Evolutionary conservation across 1,284 basidiomycete species (phyloP).

Genomic region (Apiotrichum gamsii): DNA sequence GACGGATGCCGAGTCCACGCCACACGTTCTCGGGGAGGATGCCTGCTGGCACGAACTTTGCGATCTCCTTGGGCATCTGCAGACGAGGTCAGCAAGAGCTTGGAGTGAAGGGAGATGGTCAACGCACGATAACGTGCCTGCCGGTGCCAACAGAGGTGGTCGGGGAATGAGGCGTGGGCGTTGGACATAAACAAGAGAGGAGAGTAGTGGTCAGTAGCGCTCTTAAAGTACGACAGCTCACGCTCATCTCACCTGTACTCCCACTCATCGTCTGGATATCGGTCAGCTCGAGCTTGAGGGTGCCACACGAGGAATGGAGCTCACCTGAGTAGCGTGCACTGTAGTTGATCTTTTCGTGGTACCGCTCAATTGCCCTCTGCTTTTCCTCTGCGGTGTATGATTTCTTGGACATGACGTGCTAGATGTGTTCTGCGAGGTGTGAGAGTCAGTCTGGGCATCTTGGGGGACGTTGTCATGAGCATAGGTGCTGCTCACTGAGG

Average conservation of each 20-base stretch:
- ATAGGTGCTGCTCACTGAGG: too few relatives aligned
- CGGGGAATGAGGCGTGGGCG: too few relatives aligned
- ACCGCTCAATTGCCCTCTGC: slow-evolving; percentile 44
- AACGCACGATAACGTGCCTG: slow-evolving; percentile 47
- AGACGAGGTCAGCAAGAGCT: background rate
- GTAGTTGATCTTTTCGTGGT: slow-evolving; percentile 46
- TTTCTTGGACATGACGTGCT: slow-evolving; percentile 47
- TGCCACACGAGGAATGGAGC: slow-evolving; percentile 6
- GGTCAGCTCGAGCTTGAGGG: background rate
- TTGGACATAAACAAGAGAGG: too few relatives aligned
- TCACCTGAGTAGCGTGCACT: slow-evolving; percentile 40
- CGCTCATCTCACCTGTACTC: slow-evolving; percentile 42
- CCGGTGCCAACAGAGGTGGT: background rate
- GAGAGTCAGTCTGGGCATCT: too few relatives aligned
- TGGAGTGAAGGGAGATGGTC: background rate
- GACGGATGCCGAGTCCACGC: slow-evolving; percentile 47
- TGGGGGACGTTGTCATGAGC: too few relatives aligned
- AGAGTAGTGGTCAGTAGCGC: background rate
- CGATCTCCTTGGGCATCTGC: slow-evolving; percentile 45
- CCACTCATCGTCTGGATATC: slow-evolving; percentile 39
- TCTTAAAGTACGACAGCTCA: background rate
- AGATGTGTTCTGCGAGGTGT: too few relatives aligned
- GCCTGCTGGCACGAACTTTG: slow-evolving; percentile 44
- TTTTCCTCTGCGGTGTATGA: slow-evolving; percentile 43
- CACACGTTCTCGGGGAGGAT: slow-evolving; percentile 45